Evolutionary conservation across 2,329 filamentous ascomycete species (phyloP).

Genomic region (Aspergillus niger): DNA sequence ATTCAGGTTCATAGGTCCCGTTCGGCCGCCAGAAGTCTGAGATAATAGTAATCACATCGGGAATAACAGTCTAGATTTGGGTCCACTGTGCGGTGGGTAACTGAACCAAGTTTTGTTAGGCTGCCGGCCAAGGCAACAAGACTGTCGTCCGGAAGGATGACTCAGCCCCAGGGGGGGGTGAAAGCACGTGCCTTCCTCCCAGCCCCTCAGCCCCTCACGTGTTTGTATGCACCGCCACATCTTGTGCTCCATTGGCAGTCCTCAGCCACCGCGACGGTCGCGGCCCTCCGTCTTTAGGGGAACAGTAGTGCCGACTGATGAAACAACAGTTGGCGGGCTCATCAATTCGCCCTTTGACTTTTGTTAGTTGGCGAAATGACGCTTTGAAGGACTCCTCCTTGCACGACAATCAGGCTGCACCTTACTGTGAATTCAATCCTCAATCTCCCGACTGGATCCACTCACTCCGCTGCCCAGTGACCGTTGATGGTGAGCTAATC

Average conservation of each 20-base stretch:
- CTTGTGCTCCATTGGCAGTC: neutral
- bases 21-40: neutral
- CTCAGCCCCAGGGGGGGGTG: neutral
- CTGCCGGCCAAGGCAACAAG: neutral
- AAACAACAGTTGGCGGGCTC: slow-evolving; percentile 2
- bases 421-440: neutral
- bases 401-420: neutral
- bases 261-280: slow-evolving; percentile 19
- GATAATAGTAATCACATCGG: neutral
- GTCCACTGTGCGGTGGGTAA: slow-evolving; percentile 1
- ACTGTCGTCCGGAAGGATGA: neutral
- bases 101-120: neutral
- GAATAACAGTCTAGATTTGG: slow-evolving; percentile 1
- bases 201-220: slow-evolving; percentile 4
- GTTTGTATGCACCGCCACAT: slow-evolving; percentile 4
- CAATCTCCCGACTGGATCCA: slow-evolving; percentile 6
- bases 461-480: slow-evolving; percentile 14
- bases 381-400: neutral
- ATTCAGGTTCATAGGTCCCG: neutral
- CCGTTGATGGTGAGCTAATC: slow-evolving; percentile 20
- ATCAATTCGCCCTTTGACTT: neutral
- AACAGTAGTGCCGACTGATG: neutral
- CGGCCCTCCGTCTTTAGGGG: slow-evolving; percentile 15
- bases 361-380: neutral
- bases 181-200: neutral